Percentiles rank a stretch among this genome's conserved stretches.
Evolutionary conservation across 2,329 filamentous ascomycete genomes (phyloP).

Genomic region (Neurospora sp.): DNA sequence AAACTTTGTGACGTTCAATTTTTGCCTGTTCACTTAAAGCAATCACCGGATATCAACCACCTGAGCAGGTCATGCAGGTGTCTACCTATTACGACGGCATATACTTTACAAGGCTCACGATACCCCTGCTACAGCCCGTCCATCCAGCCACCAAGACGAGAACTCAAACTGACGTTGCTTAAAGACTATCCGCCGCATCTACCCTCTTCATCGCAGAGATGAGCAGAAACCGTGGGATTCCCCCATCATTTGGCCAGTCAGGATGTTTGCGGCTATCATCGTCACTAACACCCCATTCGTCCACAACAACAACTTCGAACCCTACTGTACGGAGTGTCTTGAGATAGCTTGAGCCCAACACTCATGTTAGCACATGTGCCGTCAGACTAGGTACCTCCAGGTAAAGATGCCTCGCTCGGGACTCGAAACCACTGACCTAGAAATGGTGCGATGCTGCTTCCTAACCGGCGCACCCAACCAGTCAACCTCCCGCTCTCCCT

Average conservation of each 20-base stretch:
- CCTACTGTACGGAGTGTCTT: not conserved
- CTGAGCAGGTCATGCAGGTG: not conserved
- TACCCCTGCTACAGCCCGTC: not conserved
- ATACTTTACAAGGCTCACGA: not conserved
- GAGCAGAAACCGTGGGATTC: slow-evolving; percentile 1
- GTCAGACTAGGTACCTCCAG: not conserved
- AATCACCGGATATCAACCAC: not conserved
- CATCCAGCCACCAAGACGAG: not conserved
- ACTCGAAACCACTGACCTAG: not conserved
- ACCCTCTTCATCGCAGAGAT: not conserved
- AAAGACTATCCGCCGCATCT: not conserved
- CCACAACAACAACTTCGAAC: not conserved
- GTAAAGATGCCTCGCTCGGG: not conserved
- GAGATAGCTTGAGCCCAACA: not conserved
- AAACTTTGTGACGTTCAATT: not conserved
- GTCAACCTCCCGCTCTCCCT: slow-evolving; percentile 30
- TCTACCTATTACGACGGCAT: not conserved
- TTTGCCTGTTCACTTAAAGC: not conserved
- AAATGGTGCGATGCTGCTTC: slow-evolving; percentile 37
- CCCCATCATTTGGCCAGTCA: slow-evolving; percentile 3
- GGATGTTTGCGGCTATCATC: not conserved
- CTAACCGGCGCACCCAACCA: slow-evolving; percentile 33
- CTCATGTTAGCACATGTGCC: not conserved
- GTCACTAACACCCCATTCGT: not conserved
- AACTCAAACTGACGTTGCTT: not conserved